Conservation (phyloP, 345 rosid species). For the Mallotus nudiflorus region DNA sequence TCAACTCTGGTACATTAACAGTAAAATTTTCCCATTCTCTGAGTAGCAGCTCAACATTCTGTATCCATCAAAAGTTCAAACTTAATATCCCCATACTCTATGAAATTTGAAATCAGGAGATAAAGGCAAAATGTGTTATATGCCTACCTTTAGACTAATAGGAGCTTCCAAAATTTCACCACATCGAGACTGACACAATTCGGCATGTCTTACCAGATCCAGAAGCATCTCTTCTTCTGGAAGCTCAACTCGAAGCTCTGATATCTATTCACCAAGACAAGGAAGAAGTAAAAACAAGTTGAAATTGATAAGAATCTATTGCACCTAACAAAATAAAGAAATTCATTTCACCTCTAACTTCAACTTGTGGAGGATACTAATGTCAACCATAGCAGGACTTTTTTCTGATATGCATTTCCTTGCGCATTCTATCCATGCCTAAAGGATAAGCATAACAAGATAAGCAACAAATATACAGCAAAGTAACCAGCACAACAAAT, state of each 20-base stretch:
- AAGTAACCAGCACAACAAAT: conserved; percentile 4
- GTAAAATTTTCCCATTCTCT: conserved; percentile 48
- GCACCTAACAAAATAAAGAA: conserved; percentile 11
- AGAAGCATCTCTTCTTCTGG: conserved; percentile 59
- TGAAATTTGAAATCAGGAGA: conserved; percentile 10
- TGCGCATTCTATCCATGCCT: conserved; percentile 63
- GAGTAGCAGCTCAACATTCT: conserved; percentile 65
- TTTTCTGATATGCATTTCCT: conserved; percentile 45
- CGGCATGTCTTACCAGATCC: conserved; percentile 52
- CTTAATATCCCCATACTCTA: background rate
- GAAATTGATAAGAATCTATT: conserved; percentile 12
- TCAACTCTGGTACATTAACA: conserved; percentile 66
- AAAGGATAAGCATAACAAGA: conserved; percentile 24
- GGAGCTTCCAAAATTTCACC: conserved; percentile 52
- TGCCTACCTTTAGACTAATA: conserved; percentile 52
- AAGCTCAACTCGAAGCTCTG: conserved; percentile 68
- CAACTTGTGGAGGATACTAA: conserved; percentile 66
- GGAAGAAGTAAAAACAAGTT: conserved; percentile 9
- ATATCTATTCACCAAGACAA: conserved; percentile 44
- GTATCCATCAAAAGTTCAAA: conserved; percentile 25
- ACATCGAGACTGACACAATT: conserved; percentile 59
- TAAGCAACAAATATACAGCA: conserved; percentile 8
- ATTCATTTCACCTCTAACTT: conserved; percentile 63
- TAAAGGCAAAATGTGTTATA: background rate
- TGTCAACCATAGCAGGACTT: conserved; percentile 41